phyloP scores from a whole-genome alignment of 2,329 filamentous ascomycete species.

The Trichoderma polysporum region DNA sequence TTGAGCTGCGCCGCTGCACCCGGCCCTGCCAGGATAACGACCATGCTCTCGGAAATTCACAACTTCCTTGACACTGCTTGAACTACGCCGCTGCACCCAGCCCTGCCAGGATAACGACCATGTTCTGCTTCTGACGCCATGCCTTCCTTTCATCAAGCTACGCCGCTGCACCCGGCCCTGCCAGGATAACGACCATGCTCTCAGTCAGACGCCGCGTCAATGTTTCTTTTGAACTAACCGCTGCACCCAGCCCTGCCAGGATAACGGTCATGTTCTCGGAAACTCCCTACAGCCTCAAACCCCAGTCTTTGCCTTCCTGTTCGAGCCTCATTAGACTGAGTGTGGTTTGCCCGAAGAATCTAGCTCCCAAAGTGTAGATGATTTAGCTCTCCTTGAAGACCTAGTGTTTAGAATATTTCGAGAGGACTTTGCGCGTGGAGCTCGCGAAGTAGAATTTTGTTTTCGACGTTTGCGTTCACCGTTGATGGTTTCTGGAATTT shows the following conservation, averaged over 20 bases:
- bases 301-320: background rate
- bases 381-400: background rate
- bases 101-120: constrained; percentile 15
- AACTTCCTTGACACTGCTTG: background rate
- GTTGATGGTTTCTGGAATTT: background rate
- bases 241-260: constrained; percentile 10
- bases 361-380: background rate
- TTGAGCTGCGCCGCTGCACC: constrained; percentile 1
- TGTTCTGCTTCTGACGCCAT: background rate
- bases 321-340: background rate
- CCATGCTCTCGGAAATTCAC: background rate
- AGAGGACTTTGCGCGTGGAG: background rate
- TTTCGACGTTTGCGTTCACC: background rate
- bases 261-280: constrained; percentile 1
- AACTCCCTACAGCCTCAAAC: background rate
- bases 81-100: constrained; percentile 10
- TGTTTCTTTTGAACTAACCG: background rate
- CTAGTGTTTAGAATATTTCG: background rate
- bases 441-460: background rate
- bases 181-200: constrained; percentile 12
- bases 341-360: background rate
- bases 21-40: constrained; percentile 15
- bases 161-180: constrained; percentile 9
- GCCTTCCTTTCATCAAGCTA: background rate
- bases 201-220: background rate